phyloP scores from a whole-genome alignment of 2,329 filamentous ascomycete species.

The Exophiala lecanii-corni region DNA sequence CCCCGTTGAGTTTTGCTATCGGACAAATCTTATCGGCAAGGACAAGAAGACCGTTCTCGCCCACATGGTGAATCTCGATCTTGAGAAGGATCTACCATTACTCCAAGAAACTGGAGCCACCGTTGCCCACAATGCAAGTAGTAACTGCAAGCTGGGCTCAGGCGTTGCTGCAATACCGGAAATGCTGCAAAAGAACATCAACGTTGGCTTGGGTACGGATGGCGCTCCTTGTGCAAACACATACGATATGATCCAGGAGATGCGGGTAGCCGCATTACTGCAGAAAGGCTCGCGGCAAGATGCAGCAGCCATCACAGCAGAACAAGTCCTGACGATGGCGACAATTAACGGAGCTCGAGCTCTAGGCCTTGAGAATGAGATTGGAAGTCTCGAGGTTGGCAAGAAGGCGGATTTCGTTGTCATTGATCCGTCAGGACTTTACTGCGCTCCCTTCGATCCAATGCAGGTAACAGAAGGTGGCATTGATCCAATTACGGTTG shows the following conservation, averaged over 20 bases:
- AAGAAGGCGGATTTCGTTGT: conserved; percentile 41
- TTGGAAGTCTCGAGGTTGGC: conserved; percentile 37
- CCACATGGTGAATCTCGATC: conserved; percentile 50
- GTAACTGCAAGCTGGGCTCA: conserved; percentile 50
- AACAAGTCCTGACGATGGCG: conserved; percentile 48
- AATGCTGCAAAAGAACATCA: conserved; percentile 41
- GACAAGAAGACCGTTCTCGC: conserved; percentile 42
- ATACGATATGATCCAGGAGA: conserved; percentile 51
- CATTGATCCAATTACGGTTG: conserved; percentile 36
- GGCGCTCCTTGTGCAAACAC: conserved; percentile 51
- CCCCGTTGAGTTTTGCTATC: conserved; percentile 36
- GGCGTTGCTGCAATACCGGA: conserved; percentile 47
- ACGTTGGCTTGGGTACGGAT: conserved; percentile 49
- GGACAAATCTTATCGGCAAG: conserved; percentile 34
- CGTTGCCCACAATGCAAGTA: conserved; percentile 50
- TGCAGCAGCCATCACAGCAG: conserved; percentile 41
- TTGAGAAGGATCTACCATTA: conserved; percentile 37
- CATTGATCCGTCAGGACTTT: conserved; percentile 30
- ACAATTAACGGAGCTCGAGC: conserved; percentile 49
- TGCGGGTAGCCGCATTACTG: conserved; percentile 48
- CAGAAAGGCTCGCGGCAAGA: conserved; percentile 44
- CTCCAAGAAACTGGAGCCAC: conserved; percentile 39
- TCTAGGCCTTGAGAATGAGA: conserved; percentile 39
- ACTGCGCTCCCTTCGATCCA: conserved; percentile 38
- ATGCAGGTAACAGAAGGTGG: conserved; percentile 30